Conservation (phyloP, 139 green algal genomes). For the Trebouxia sp. region DNA sequence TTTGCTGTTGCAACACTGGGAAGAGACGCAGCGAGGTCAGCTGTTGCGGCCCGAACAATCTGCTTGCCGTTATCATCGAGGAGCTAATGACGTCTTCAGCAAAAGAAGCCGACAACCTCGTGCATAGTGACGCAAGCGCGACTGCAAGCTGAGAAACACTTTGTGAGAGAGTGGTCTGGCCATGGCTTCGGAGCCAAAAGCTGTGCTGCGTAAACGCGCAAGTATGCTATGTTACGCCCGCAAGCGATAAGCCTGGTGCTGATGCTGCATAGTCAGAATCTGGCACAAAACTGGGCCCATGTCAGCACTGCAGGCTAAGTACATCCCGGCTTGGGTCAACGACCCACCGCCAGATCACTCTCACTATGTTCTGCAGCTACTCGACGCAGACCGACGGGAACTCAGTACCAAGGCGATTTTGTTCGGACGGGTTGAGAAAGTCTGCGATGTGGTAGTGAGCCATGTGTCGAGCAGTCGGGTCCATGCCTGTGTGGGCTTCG, state of each 20-base stretch:
- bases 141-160: too few relatives aligned
- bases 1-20: not conserved
- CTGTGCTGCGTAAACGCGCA: too few relatives aligned
- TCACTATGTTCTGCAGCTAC: not conserved
- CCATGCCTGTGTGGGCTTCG: constrained; percentile 26
- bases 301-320: not conserved
- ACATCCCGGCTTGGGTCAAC: not conserved
- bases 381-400: not conserved
- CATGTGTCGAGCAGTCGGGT: constrained; percentile 26
- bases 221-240: too few relatives aligned
- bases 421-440: constrained; percentile 14
- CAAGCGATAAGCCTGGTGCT: too few relatives aligned
- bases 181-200: too few relatives aligned
- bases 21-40: constrained; percentile 3
- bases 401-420: not conserved
- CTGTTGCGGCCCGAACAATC: not conserved
- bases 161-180: too few relatives aligned
- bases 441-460: constrained; percentile 4
- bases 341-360: not conserved
- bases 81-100: too few relatives aligned
- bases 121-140: too few relatives aligned
- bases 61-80: too few relatives aligned
- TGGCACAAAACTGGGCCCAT: not conserved
- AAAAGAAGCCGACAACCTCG: too few relatives aligned
- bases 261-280: not conserved